Conservation (phyloP, 495 filamentous ascomycete species). For the Cenococcum geophilum region DNA sequence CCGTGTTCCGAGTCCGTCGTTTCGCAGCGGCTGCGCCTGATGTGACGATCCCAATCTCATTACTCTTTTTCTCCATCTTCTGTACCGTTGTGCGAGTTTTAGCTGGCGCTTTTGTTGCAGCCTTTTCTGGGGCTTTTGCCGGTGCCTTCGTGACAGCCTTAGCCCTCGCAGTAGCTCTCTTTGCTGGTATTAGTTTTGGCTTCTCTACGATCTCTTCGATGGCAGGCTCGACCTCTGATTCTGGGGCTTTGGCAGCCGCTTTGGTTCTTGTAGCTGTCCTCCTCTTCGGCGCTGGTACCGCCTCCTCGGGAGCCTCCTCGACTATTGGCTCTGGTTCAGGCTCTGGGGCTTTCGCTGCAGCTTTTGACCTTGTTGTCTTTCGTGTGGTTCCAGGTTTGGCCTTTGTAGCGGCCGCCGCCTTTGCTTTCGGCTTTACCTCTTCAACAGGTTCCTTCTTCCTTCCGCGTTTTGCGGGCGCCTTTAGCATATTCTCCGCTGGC, state of each 20-base stretch:
- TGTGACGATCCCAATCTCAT: neutral
- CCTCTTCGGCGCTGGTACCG: neutral
- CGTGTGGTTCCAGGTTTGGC: neutral
- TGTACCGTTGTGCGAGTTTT: neutral
- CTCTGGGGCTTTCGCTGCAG: neutral
- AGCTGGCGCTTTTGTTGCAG: neutral
- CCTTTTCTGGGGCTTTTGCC: neutral
- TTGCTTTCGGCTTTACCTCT: neutral
- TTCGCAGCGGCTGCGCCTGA: neutral
- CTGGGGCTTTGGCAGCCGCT: neutral
- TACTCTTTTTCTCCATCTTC: neutral
- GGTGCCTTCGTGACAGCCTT: slow-evolving; percentile 1
- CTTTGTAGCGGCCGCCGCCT: neutral
- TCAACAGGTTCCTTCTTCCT: neutral
- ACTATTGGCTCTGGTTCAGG: neutral
- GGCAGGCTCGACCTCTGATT: neutral
- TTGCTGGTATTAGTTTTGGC: neutral
- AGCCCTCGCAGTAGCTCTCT: neutral
- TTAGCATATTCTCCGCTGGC: neutral
- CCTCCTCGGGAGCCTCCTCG: neutral
- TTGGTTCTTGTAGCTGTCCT: slow-evolving; percentile 1
- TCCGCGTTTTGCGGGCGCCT: neutral
- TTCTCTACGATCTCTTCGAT: neutral
- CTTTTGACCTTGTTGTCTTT: neutral
- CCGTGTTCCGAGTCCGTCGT: neutral